phyloP scores from a whole-genome alignment of 2,329 filamentous ascomycete genomes.

The Cordyceps sp. region DNA sequence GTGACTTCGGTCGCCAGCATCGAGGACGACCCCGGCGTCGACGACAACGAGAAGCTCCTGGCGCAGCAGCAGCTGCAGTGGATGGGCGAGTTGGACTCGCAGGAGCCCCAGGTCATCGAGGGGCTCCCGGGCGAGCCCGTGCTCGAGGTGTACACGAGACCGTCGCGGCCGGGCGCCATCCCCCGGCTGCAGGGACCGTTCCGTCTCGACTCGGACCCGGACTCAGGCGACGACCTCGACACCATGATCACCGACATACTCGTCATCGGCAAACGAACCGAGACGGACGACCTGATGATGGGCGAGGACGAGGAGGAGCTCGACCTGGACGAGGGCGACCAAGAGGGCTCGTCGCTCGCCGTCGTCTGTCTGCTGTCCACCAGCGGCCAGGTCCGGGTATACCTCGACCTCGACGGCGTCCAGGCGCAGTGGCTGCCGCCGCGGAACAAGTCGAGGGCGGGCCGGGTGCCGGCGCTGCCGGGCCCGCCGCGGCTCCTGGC shows the following conservation, averaged over 20 bases:
- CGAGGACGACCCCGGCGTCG: slow-evolving; percentile 39
- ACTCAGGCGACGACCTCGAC: slow-evolving; percentile 39
- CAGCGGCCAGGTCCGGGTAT: slow-evolving; percentile 43
- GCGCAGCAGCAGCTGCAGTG: slow-evolving; percentile 49
- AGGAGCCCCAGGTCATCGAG: slow-evolving; percentile 41
- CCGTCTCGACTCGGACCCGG: slow-evolving; percentile 35
- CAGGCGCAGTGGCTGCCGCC: slow-evolving; percentile 51
- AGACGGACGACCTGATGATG: slow-evolving; percentile 42
- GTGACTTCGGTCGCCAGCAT: slow-evolving; percentile 53
- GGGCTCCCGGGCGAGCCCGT: slow-evolving; percentile 28
- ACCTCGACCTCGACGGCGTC: slow-evolving; percentile 43
- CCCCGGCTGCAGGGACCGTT: slow-evolving; percentile 48
- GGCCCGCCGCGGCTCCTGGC: slow-evolving; percentile 35
- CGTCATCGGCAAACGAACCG: slow-evolving; percentile 44
- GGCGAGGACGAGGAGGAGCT: slow-evolving; percentile 50
- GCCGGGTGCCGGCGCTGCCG: slow-evolving; percentile 19
- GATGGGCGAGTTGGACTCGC: slow-evolving; percentile 49
- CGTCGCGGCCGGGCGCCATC: slow-evolving; percentile 37
- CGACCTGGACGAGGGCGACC: slow-evolving; percentile 37
- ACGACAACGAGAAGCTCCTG: slow-evolving; percentile 35
- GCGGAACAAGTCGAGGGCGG: slow-evolving; percentile 30
- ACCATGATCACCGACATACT: slow-evolving; percentile 42
- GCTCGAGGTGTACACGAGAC: slow-evolving; percentile 39
- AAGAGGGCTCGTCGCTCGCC: slow-evolving; percentile 42
- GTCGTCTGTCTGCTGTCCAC: slow-evolving; percentile 43